Evolutionary conservation across 2,329 filamentous ascomycete species (phyloP).

Genomic region (Pseudogymnoascus sp.): DNA sequence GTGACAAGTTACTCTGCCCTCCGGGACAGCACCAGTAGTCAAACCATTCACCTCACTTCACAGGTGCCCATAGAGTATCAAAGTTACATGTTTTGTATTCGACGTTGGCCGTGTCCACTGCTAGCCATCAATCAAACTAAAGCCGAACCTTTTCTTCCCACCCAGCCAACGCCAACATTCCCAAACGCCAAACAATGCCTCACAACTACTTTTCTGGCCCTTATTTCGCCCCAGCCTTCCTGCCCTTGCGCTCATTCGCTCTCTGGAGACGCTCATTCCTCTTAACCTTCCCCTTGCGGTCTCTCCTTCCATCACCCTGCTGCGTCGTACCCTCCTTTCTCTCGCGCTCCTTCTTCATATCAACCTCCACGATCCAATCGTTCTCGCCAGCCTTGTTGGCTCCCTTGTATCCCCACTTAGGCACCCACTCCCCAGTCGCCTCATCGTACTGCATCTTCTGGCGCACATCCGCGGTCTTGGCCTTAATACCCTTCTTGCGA

Average conservation of each 20-base stretch:
- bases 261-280: slow-evolving; percentile 64
- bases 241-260: slow-evolving; percentile 50
- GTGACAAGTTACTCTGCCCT: not conserved
- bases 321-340: slow-evolving; percentile 55
- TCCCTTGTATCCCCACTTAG: slow-evolving; percentile 91
- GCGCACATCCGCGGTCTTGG: slow-evolving; percentile 71
- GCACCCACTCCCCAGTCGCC: slow-evolving; percentile 76
- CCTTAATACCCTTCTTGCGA: slow-evolving; percentile 91
- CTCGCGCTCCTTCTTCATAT: slow-evolving; percentile 62
- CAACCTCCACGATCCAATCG: slow-evolving; percentile 89
- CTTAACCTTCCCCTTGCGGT: slow-evolving; percentile 60
- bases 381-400: slow-evolving; percentile 76
- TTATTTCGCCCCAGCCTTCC: slow-evolving; percentile 22
- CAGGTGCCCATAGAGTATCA: not conserved
- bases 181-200: slow-evolving; percentile 10
- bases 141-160: slow-evolving; percentile 8
- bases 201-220: not conserved
- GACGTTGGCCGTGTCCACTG: slow-evolving; percentile 7
- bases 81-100: slow-evolving; percentile 8
- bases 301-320: slow-evolving; percentile 54
- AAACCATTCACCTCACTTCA: not conserved
- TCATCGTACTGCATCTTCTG: slow-evolving; percentile 80
- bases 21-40: not conserved
- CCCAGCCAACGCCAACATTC: slow-evolving; percentile 7
- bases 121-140: slow-evolving; percentile 9